A percentile compares a stretch with the other conserved stretches of the same genome.
These are phyloP conservation scores for Suillus placidus DNA, from an alignment of 768 basidiomycete genomes.

Conservation along the genomic window DNA sequence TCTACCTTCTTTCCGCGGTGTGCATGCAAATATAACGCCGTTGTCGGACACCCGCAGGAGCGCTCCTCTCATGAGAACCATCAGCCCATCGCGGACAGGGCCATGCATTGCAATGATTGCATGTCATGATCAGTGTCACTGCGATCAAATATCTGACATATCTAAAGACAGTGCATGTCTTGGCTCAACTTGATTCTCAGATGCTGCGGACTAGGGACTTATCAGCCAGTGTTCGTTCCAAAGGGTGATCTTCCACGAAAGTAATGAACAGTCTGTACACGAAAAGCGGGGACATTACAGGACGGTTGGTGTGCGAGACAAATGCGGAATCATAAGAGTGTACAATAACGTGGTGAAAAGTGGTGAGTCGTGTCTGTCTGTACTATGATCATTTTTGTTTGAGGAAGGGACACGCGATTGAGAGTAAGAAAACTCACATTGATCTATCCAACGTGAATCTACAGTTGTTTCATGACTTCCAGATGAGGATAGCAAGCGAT, in stretches of 20 bases:
- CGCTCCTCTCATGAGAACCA: background rate
- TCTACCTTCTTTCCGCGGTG: conserved; percentile 9
- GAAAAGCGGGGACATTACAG: conserved; percentile 28
- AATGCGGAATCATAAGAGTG: conserved; percentile 22
- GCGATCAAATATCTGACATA: background rate
- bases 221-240: background rate
- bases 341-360: conserved; percentile 28
- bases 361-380: conserved; percentile 20
- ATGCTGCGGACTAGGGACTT: background rate
- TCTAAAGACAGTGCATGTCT: background rate
- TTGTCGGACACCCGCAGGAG: background rate
- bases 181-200: background rate
- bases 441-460: conserved; percentile 22
- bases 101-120: background rate
- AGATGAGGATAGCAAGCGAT: conserved; percentile 88
- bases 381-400: conserved; percentile 7
- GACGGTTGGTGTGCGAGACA: conserved; percentile 20
- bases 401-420: background rate
- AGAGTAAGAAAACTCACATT: conserved; percentile 21
- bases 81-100: background rate
- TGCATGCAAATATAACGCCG: background rate
- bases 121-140: background rate
- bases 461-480: conserved; percentile 72
- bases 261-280: conserved; percentile 19
- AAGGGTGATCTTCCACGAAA: background rate